Percentiles rank a stretch among this genome's conserved stretches.
Evolutionary conservation across 2,329 filamentous ascomycete genomes (phyloP).

Genomic region (Nectriaceae sp.): DNA sequence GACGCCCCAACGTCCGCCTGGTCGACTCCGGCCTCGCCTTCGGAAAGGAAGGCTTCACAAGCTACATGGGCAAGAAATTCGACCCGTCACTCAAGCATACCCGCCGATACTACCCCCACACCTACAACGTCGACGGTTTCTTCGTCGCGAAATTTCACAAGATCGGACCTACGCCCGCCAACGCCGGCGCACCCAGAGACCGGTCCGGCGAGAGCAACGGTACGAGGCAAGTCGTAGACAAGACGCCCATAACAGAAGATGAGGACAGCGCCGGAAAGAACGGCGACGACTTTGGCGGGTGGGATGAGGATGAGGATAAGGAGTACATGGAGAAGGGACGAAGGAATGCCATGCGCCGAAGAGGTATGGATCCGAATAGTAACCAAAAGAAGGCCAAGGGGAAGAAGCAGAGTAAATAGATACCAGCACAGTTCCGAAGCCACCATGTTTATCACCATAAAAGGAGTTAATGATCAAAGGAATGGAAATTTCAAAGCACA

Average conservation of each 20-base stretch:
- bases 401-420: conserved; percentile 1
- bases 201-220: conserved; percentile 21
- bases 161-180: conserved; percentile 72
- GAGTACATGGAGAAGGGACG: conserved; percentile 73
- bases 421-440: conserved; percentile 5
- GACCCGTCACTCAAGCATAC: conserved; percentile 82
- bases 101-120: conserved; percentile 84
- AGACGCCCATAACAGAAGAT: conserved; percentile 62
- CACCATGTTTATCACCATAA: conserved; percentile 9
- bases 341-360: conserved; percentile 71
- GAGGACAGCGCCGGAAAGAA: conserved; percentile 51
- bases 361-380: conserved; percentile 72
- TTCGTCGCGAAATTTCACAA: conserved; percentile 98
- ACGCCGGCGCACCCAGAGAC: conserved; percentile 30
- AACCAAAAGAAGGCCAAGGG: conserved; percentile 34
- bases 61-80: conserved; percentile 89
- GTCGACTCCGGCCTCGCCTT: conserved; percentile 91
- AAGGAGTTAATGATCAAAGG: not conserved
- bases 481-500: conserved; percentile 10
- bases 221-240: conserved; percentile 59
- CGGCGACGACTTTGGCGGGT: conserved; percentile 67
- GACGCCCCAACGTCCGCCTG: conserved; percentile 89
- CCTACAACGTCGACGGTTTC: conserved; percentile 97
- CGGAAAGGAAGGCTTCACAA: conserved; percentile 89
- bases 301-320: conserved; percentile 72